Evolutionary conservation across 345 rosid species (phyloP), one percentile per base, ranked within the genome.

Genomic region (Rhizophora apiculata): DNA sequence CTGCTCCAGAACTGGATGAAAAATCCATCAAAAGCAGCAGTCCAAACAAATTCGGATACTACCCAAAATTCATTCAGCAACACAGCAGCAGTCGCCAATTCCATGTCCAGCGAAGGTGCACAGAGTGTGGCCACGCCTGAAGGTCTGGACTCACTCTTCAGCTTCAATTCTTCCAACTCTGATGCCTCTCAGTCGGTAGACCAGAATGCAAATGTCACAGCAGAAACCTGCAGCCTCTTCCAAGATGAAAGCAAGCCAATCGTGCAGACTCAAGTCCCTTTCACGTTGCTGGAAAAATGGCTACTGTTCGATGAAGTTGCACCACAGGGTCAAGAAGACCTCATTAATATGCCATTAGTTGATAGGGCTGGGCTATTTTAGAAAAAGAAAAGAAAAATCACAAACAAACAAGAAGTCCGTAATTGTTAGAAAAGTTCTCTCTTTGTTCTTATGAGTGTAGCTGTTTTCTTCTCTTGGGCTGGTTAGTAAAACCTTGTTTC

Each of bases 281-380:
- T 89, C 48, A 75, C 79, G 13, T 63, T 87, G 80, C 81, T 89
- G 20, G 92, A 89, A 83, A 82, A 87, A 70, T 89, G 96, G 92
- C 82, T 89, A 3, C 49, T 55, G 31, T 79, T 85, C 70, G 96
- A 89, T 59, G 96, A 89, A 52, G 82, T 67, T 68, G 78, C 76
- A 46, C 65, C 64, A 68, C 86, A 80, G 54, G 83, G 69, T 78
- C 80, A 68, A 29, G 82, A 76, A 32, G 83, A 81, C 71, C 78
- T 81, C 48, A 73, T 81, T 39, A 77, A 71, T 65, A 63, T 82
- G 76, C 64, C 89, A 32, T 68, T 84, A 60, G 78, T 74, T 26
- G 86, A 82, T 46, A 29, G 61, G 65, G 58, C 68, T 53, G 77
- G 54, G 29, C 71, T 80, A 22, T 84, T 83, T 64, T 81, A 67